Percentiles rank a stretch among this genome's conserved stretches.
phyloP scores from a whole-genome alignment of 345 rosid genomes.

The Eucalyptus sp. region DNA sequence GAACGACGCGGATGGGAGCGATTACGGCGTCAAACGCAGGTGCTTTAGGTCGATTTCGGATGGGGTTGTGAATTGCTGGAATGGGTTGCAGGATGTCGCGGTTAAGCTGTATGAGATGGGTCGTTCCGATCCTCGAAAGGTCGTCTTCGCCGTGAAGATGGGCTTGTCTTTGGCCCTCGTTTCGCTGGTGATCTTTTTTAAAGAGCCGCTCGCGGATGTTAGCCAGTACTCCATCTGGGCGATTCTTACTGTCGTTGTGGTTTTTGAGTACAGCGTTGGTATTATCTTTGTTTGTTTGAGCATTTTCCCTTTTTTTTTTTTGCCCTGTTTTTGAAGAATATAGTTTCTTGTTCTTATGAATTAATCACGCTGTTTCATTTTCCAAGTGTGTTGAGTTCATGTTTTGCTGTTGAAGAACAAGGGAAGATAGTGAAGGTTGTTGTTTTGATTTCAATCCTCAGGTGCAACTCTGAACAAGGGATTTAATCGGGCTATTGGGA shows the following conservation, averaged over 20 bases:
- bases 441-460: background rate
- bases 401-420: background rate
- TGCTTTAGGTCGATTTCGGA: constrained; percentile 40
- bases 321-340: background rate
- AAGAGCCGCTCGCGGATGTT: constrained; percentile 24
- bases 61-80: constrained; percentile 16
- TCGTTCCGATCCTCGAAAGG: constrained; percentile 47
- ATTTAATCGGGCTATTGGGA: constrained; percentile 81
- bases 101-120: constrained; percentile 46
- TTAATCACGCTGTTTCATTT: background rate
- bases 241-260: constrained; percentile 75
- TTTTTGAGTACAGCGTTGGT: constrained; percentile 84
- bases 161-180: constrained; percentile 45
- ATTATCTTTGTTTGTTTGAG: background rate
- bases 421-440: background rate
- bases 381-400: background rate
- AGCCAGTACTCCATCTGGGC: constrained; percentile 79
- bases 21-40: constrained; percentile 10
- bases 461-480: constrained; percentile 91
- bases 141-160: constrained; percentile 58
- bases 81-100: background rate
- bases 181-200: constrained; percentile 49
- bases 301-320: background rate
- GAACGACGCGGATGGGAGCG: constrained; percentile 10
- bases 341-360: background rate